Evolutionary conservation across 2,329 filamentous ascomycete genomes (phyloP).

Genomic region (Coniochaeta sp.): DNA sequence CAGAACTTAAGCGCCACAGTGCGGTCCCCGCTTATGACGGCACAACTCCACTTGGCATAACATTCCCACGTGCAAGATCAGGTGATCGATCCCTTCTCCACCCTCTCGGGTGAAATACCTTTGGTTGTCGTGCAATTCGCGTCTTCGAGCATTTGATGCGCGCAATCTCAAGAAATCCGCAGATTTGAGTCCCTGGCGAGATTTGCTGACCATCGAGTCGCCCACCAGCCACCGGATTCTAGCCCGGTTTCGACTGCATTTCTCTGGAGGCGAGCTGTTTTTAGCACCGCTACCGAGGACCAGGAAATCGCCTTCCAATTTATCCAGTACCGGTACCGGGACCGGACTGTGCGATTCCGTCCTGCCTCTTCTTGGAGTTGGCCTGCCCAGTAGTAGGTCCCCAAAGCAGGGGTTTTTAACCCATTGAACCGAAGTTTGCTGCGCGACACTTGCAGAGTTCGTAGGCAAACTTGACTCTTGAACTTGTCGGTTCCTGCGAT

Average conservation of each 20-base stretch:
- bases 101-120: no score
- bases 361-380: background rate
- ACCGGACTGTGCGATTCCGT: background rate
- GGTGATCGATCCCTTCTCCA: background rate
- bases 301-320: background rate
- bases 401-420: background rate
- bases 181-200: background rate
- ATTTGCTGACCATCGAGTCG: background rate
- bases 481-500: background rate
- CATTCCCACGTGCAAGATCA: background rate
- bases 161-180: background rate
- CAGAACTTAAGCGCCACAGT: no score
- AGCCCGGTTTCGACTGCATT: background rate
- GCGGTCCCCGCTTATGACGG: background rate
- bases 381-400: no score
- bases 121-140: no score
- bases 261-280: background rate
- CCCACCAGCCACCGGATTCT: background rate
- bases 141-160: no score
- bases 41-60: background rate
- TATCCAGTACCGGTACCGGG: background rate
- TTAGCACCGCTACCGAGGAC: background rate
- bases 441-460: background rate
- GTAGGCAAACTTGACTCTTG: background rate
- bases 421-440: background rate